Base-by-base conservation (phyloP, 305 asterid species). In the Solanum aculeatissimum region DNA sequence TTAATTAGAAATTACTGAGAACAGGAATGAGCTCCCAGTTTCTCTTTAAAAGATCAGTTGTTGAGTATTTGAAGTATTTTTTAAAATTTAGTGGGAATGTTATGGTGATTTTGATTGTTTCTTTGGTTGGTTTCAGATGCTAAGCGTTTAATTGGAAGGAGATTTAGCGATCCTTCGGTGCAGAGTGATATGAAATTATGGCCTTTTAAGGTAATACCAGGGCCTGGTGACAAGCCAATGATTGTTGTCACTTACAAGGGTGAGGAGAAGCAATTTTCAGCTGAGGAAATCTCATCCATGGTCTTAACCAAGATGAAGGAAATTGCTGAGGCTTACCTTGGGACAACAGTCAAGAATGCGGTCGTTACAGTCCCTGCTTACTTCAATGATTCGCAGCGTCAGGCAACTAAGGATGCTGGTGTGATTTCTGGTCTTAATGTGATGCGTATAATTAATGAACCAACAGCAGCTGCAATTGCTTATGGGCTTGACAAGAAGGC, bases 391-490 rank as follows among this genome's bases (percentile, higher is more conserved):
- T 85, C 87, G 1, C 87, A 85, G 84, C 55, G 87, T 6, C 84
- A 68, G 49, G 87, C 87, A 49, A 85, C 87, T 23, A 85, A 85
- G 72, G 87, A 85, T 81, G 87, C 87, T n/a, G 87, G 87, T 9
- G 72, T 58, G 3, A 85, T 85, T 25, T 19, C 87, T 45, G 82
- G 87, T 4, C 87, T 85, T 14, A 85, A 85, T 38, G 87, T 85
- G 21, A 80, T 85, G 87, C 87, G 87, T 38, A 80, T 85, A 38
- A 80, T 85, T 82, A 80, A 85, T 7, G 87, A 85, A 11, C 87
- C 87, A 9, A 85, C 87, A 6, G 87, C 87, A 3, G 85, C 87
- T 25, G 84, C 87, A 66, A 85, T 80, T 49, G 87, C 87, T 9
- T 85, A 85, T 55, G 87, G 87, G 4, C 84, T 85, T 54, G 87